Evolutionary conservation across 352 stramenopile genomes (phyloP).

Genomic region (Globisporangium echinulatum): DNA sequence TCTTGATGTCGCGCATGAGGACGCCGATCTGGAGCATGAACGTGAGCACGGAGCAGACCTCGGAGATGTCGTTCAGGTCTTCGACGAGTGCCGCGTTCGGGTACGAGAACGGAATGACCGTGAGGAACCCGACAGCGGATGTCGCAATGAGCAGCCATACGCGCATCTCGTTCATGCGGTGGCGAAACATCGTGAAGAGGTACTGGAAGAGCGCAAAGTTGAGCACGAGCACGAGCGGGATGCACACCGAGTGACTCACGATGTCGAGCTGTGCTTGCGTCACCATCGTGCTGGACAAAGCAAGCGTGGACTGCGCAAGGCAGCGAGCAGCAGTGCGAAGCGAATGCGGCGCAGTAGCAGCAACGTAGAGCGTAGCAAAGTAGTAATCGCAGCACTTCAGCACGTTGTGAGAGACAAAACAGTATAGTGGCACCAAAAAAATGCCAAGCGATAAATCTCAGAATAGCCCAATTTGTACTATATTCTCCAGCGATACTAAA

Average conservation of each 20-base stretch:
- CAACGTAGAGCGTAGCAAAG: no score
- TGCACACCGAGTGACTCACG: not conserved
- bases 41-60: constrained; percentile 23
- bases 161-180: constrained; percentile 13
- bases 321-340: not conserved
- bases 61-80: constrained; percentile 29
- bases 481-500: no score
- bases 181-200: constrained; percentile 26
- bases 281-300: not conserved
- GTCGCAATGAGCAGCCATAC: constrained; percentile 12
- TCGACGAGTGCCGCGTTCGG: constrained; percentile 15
- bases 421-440: no score
- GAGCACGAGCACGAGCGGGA: constrained; percentile 29
- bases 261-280: not conserved
- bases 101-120: constrained; percentile 19
- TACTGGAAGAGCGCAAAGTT: constrained; percentile 41
- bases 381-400: no score
- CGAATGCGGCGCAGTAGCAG: not conserved
- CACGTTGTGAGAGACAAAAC: no score
- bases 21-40: constrained; percentile 33
- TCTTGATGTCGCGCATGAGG: constrained; percentile 22
- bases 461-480: no score
- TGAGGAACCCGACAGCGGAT: constrained; percentile 16
- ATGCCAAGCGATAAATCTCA: no score
- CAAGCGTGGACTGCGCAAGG: not conserved